phyloP scores from a whole-genome alignment of 2,329 filamentous ascomycete species.

The Colletotrichum higginsianum region DNA sequence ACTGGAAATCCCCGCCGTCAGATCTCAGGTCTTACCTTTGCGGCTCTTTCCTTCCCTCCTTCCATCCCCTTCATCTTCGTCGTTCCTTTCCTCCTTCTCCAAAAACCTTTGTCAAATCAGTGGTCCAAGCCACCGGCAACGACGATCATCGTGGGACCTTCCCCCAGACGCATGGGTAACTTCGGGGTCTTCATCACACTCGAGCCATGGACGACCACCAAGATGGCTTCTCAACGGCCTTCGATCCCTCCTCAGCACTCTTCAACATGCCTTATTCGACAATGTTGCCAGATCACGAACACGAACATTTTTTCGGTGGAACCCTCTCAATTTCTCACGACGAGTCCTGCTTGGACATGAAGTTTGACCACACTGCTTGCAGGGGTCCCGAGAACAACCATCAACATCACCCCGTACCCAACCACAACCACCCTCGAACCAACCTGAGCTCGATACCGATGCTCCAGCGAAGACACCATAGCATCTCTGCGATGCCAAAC shows the following conservation, averaged over 20 bases:
- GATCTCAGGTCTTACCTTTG: conserved; percentile 32
- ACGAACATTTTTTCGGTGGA: conserved; percentile 7
- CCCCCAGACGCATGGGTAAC: conserved; percentile 2
- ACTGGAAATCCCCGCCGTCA: conserved; percentile 7
- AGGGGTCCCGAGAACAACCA: conserved; percentile 26
- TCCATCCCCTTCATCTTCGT: not conserved
- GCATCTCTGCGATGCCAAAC: conserved; percentile 23
- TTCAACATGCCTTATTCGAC: conserved; percentile 36
- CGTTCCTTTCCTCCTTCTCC: not conserved
- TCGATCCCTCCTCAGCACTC: conserved; percentile 18
- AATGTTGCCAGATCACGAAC: conserved; percentile 7
- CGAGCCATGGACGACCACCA: conserved; percentile 46
- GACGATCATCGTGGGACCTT: conserved; percentile 21
- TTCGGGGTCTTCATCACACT: not conserved
- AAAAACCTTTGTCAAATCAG: not conserved
- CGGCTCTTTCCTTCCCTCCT: conserved; percentile 29
- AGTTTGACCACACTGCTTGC: conserved; percentile 28
- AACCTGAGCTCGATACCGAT: conserved; percentile 31
- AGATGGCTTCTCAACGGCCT: conserved; percentile 12
- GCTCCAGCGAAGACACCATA: conserved; percentile 28
- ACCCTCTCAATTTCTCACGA: conserved; percentile 44
- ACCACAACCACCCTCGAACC: conserved; percentile 38
- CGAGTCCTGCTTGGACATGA: conserved; percentile 51
- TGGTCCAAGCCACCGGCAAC: conserved; percentile 1
- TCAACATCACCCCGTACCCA: conserved; percentile 25